phyloP scores from a whole-genome alignment of 2,329 filamentous ascomycete genomes.

The Epichloe glyceriae region DNA sequence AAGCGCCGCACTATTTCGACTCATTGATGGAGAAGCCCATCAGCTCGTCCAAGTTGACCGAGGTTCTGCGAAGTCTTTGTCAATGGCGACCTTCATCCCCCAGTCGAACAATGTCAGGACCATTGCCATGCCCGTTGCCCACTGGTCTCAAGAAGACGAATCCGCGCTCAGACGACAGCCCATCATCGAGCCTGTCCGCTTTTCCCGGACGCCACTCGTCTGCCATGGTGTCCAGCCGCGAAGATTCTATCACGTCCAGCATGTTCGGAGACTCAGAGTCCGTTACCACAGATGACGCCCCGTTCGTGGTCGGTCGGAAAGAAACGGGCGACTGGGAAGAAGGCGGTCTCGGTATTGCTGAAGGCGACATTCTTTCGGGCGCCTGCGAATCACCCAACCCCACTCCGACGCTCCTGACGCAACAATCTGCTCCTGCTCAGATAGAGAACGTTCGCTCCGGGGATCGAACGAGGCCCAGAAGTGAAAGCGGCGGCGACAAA shows the following conservation, averaged over 20 bases:
- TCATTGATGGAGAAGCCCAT: conserved; percentile 93
- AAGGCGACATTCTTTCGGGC: conserved; percentile 35
- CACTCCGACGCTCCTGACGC: conserved; percentile 42
- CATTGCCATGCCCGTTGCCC: conserved; percentile 45
- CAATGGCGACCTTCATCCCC: conserved; percentile 76
- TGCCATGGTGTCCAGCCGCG: conserved; percentile 69
- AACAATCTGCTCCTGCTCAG: conserved; percentile 51
- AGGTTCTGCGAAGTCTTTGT: conserved; percentile 76
- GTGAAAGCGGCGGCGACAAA: conserved; percentile 61
- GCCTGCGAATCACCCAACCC: conserved; percentile 25
- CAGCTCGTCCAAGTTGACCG: conserved; percentile 78
- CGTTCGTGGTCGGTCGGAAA: conserved; percentile 62
- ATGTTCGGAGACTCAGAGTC: conserved; percentile 80
- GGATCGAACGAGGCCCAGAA: conserved; percentile 62
- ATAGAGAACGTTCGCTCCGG: conserved; percentile 49
- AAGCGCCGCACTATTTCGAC: conserved; percentile 91
- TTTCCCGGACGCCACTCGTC: conserved; percentile 59
- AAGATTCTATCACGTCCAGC: conserved; percentile 80
- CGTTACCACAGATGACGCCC: conserved; percentile 62
- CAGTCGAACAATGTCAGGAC: conserved; percentile 27
- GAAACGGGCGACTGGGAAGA: conserved; percentile 68
- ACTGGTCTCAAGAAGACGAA: conserved; percentile 54
- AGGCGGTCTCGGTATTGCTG: conserved; percentile 64
- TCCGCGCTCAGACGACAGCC: conserved; percentile 61
- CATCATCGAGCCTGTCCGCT: conserved; percentile 62